phyloP scores from a whole-genome alignment of 1,284 basidiomycete genomes.

The Ceratobasidium sp. region DNA sequence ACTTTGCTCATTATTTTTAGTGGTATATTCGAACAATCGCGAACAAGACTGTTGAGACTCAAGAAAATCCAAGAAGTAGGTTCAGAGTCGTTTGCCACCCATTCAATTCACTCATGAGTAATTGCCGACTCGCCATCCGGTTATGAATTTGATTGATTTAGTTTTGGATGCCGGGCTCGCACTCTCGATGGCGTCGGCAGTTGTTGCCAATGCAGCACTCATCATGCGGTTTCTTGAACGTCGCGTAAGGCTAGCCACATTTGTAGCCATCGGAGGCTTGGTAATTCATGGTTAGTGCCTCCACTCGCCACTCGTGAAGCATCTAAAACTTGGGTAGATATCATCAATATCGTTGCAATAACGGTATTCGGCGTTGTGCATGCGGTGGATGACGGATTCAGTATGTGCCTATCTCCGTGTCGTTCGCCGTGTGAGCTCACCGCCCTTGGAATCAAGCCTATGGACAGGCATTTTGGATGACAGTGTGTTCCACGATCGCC shows the following conservation, averaged over 20 bases:
- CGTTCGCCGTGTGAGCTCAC: slow-evolving; percentile 54
- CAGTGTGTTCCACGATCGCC: slow-evolving; percentile 74
- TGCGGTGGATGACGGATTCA: slow-evolving; percentile 70
- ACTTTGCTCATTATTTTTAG: slow-evolving; percentile 29
- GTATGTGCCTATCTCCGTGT: slow-evolving; percentile 59
- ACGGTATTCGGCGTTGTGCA: slow-evolving; percentile 70
- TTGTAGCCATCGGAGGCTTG: slow-evolving; percentile 67
- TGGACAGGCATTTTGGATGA: slow-evolving; percentile 79
- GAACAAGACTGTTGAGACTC: slow-evolving; percentile 56
- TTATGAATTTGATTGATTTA: slow-evolving; percentile 12
- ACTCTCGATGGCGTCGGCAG: slow-evolving; percentile 70
- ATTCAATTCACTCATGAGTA: slow-evolving; percentile 38
- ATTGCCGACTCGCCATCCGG: slow-evolving; percentile 23
- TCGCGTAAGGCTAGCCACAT: slow-evolving; percentile 65
- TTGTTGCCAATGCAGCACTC: slow-evolving; percentile 73
- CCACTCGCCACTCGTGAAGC: slow-evolving; percentile 12
- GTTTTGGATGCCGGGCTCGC: slow-evolving; percentile 69
- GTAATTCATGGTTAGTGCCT: slow-evolving; percentile 65
- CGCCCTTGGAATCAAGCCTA: slow-evolving; percentile 36
- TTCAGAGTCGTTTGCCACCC: slow-evolving; percentile 24
- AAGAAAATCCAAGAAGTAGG: slow-evolving; percentile 56
- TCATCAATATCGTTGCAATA: slow-evolving; percentile 71
- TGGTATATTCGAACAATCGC: slow-evolving; percentile 63
- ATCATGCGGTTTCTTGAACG: slow-evolving; percentile 75
- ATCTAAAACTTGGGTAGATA: slow-evolving; percentile 59